Evolutionary conservation across 371 early-diverging fungal species (phyloP), one percentile per base, ranked within the genome.

Genomic region (Haplosporangium sp.): DNA sequence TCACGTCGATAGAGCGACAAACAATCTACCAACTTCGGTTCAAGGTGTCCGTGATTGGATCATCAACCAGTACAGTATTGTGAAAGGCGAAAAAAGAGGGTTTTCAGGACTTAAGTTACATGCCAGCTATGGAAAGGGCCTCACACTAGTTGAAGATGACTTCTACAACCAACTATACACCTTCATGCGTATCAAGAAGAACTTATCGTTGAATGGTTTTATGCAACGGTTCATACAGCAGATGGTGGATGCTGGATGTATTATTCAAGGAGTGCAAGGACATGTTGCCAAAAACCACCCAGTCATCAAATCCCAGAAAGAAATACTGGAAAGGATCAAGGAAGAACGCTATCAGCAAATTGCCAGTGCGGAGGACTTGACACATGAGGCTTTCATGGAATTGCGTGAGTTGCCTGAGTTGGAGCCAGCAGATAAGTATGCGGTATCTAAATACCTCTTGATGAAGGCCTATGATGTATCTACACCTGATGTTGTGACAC

Each of bases 171-270:
- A 27, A 27, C 27, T 27, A 1, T 27, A 27, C 1, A 27, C 27
- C 1, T n/a, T n/a, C 47, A 42, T 66, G 59, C 42, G 45, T 44
- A 59, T 48, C 48, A 67, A 67, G 50, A 67, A 48, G 60, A 1
- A 59, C 20, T 37, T 59, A 10, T 66, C 66, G n/a, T 7, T 66
- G 47, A 58, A 67, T 67, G 61, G 50, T 37, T 67, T 67, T 27
- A 48, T 60, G 61, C 68, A 60, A 20, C 60, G 55, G 53, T 68
- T 68, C 53, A 53, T 68, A 19, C 68, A 68, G 61, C 68, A 53
- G 53, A 61, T 52, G 61, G 6, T 68, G 38, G 53, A 50, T 42
- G 61, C 61, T 20, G 68, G 61, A 52, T 68, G 52, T 52, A 40
- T 19, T 68, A 34, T 61, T 0, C 40, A 50, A 39, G 68, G 55